Evolutionary conservation across 768 basidiomycete genomes (phyloP).

Genomic region (Dioszegia aurantiaca): DNA sequence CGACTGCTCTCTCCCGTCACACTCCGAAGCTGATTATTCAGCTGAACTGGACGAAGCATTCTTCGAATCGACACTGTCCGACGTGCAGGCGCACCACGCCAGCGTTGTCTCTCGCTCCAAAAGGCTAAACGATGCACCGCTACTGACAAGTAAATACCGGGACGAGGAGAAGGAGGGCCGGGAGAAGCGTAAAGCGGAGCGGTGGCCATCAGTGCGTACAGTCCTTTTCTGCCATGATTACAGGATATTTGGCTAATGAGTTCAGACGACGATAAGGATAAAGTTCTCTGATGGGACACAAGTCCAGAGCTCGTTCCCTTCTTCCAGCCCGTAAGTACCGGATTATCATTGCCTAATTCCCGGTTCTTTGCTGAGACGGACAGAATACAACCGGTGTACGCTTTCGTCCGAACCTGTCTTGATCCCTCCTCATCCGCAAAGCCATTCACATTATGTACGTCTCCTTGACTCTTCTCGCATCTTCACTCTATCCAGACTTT

Average conservation of each 20-base stretch:
- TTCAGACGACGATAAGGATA: constrained; percentile 46
- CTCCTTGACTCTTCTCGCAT: not conserved
- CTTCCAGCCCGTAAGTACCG: constrained; percentile 35
- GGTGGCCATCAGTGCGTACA: constrained; percentile 45
- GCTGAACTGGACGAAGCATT: constrained; percentile 40
- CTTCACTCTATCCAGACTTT: not conserved
- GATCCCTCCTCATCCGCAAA: constrained; percentile 26
- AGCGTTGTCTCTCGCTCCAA: constrained; percentile 39
- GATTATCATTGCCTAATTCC: not conserved
- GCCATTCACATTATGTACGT: constrained; percentile 48
- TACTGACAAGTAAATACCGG: constrained; percentile 38
- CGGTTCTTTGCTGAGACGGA: constrained; percentile 6
- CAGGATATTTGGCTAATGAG: not conserved
- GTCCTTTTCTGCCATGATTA: not conserved
- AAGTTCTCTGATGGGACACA: constrained; percentile 51
- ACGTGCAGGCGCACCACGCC: constrained; percentile 44
- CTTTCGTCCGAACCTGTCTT: constrained; percentile 44
- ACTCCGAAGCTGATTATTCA: constrained; percentile 16
- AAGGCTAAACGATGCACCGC: constrained; percentile 44
- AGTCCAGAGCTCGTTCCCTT: constrained; percentile 47
- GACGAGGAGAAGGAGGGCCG: constrained; percentile 40
- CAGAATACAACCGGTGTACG: constrained; percentile 50
- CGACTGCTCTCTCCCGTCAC: no score
- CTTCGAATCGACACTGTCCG: constrained; percentile 44
- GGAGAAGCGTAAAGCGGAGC: constrained; percentile 43